Percentiles rank a stretch among this genome's conserved stretches.
These are phyloP conservation scores for Cyberlindnera euphorbiiphila DNA, from an alignment of 805 yeast genomes.

Conservation along the genomic window DNA sequence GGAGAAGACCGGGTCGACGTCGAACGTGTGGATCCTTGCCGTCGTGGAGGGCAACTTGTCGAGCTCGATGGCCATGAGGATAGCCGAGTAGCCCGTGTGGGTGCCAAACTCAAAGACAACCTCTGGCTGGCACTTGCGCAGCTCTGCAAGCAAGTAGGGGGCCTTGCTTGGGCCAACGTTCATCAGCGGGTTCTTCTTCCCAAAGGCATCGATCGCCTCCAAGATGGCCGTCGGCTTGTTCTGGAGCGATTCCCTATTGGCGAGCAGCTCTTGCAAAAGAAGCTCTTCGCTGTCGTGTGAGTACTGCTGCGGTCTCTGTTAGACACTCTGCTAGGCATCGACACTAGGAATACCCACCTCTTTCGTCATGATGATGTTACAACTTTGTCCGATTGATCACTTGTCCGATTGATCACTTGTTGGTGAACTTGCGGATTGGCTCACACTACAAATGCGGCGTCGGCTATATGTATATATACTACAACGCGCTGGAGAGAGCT, in stretches of 20 bases:
- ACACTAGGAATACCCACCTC: slow-evolving; percentile 1
- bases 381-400: too few species aligned
- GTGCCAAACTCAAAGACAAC: slow-evolving; percentile 24
- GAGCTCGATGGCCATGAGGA: slow-evolving; percentile 19
- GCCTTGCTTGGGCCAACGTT: slow-evolving; percentile 14
- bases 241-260: slow-evolving; percentile 8
- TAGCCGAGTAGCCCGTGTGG: slow-evolving; percentile 18
- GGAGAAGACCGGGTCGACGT: slow-evolving; percentile 13
- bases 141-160: slow-evolving; percentile 1
- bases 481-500: too few species aligned
- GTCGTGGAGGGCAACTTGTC: slow-evolving; percentile 3
- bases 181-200: slow-evolving; percentile 1
- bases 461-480: too few species aligned
- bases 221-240: slow-evolving; percentile 18
- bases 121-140: slow-evolving; percentile 15
- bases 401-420: too few species aligned
- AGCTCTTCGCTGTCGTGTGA: slow-evolving; percentile 7
- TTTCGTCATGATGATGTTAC: too few species aligned
- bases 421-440: too few species aligned
- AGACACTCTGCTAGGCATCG: background rate
- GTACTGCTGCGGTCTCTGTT: background rate
- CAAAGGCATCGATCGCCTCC: slow-evolving; percentile 16
- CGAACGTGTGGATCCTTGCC: slow-evolving; percentile 21
- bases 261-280: slow-evolving; percentile 9
- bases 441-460: too few species aligned